Evolutionary conservation across 495 filamentous ascomycete genomes (phyloP).

Genomic region (Sphaerosporella brunnea): DNA sequence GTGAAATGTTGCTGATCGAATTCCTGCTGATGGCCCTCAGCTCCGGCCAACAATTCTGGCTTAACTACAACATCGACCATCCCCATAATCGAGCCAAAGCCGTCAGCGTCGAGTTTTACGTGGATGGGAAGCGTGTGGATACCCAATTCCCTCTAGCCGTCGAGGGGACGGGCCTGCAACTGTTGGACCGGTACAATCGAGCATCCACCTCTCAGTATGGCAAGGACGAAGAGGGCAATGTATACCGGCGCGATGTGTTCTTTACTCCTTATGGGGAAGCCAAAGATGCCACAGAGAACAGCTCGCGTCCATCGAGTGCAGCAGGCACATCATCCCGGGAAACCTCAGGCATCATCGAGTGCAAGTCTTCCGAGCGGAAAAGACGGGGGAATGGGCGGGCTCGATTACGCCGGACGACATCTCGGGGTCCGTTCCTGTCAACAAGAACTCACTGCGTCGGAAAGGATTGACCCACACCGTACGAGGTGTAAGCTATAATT

Average conservation of each 20-base stretch:
- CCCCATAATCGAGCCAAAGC: conserved; percentile 11
- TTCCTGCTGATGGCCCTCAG: background rate
- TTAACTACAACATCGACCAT: conserved; percentile 15
- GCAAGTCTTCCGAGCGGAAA: conserved; percentile 17
- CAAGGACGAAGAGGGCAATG: background rate
- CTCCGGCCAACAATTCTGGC: conserved; percentile 20
- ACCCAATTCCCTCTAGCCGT: conserved; percentile 13
- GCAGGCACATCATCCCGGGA: background rate
- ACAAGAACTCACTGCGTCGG: background rate
- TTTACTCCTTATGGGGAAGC: conserved; percentile 7
- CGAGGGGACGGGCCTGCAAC: conserved; percentile 1
- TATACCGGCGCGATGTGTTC: conserved; percentile 18
- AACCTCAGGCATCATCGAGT: conserved; percentile 17
- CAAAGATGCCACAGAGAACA: background rate
- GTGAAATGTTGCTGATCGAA: too few relatives aligned
- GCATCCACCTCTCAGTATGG: conserved; percentile 19
- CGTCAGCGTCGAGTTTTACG: conserved; percentile 18
- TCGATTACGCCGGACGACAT: conserved; percentile 10
- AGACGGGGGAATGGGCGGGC: conserved; percentile 7
- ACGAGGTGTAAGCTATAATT: conserved; percentile 7
- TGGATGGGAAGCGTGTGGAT: conserved; percentile 19
- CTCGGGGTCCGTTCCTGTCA: background rate
- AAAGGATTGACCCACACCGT: conserved; percentile 11
- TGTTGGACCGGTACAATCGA: conserved; percentile 15
- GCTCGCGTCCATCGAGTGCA: background rate